Evolutionary conservation across 306 rosid species (phyloP), one percentile per base, ranked within the genome.

Genomic region (Quercus alba): DNA sequence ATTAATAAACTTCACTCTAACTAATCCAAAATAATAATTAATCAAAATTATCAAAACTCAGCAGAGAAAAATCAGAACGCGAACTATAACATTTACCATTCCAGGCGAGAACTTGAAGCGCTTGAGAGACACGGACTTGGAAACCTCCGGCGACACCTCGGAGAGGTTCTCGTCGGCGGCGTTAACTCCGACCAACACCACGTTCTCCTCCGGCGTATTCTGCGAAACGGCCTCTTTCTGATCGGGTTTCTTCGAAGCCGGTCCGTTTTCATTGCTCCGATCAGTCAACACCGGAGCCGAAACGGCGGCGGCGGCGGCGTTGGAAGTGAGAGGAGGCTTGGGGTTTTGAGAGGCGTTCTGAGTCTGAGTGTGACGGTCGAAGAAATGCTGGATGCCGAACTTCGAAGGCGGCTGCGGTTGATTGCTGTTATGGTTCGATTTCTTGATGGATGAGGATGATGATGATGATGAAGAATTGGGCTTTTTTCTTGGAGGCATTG

Each of bases 81-180:
- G 54, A 49, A 49, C 1, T 49, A 23, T 0, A 5, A 1, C 10
- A 31, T 23, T 70, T 93, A 93, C 99, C 99, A 94, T 93, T 30
- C 99, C 99, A 23, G 99, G 97, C 2, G 97, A 94, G 85, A 94
- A 94, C 80, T 91, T 93, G 87, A 86, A 87, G 63, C 97, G 90
- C 82, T 94, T 94, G 41, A 77, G 78, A 4, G 97, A 54, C 69
- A 78, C 35, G 25, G 93, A 78, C 84, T 91, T 91, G 3, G 89
- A 79, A 19, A 88, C 74, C 72, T 91, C 92, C 11, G 97, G 97
- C 4, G 97, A 91, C 74, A 64, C 87, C 41, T 88, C 90, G 2
- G 84, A 74, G 35, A 73, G 30, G 23, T 62, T 71, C 58, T 77
- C 90, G 1, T 77, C 89, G 1, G 57, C 81, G 1, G 21, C 80